Evolutionary conservation across 257 asterid genomes (phyloP).

Genomic region (Solanum phureja): DNA sequence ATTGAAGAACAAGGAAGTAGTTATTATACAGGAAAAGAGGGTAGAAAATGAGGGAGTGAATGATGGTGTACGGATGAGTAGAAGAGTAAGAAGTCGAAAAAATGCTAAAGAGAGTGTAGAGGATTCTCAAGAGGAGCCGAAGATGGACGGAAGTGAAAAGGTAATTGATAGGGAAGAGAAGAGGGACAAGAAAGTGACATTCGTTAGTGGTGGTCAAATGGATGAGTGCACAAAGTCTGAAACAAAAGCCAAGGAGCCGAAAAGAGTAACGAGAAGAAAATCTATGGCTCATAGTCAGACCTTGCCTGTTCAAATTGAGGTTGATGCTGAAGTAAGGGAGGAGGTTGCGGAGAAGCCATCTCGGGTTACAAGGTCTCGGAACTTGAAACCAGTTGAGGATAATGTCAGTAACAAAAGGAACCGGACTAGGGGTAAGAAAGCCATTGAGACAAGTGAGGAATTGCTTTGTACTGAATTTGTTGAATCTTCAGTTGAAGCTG

Average conservation of each 20-base stretch:
- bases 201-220: conserved; percentile 9
- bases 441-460: neutral
- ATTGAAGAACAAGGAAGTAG: neutral
- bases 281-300: neutral
- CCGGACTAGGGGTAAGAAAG: conserved; percentile 12
- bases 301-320: conserved; percentile 7
- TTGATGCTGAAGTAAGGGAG: conserved; percentile 2
- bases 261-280: conserved; percentile 20
- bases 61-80: neutral
- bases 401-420: conserved; percentile 7
- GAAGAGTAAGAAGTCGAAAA: neutral
- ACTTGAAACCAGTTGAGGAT: conserved; percentile 14
- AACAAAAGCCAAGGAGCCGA: neutral
- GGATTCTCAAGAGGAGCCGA: neutral
- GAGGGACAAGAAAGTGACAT: conserved; percentile 19
- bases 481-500: conserved; percentile 9
- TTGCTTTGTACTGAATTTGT: neutral
- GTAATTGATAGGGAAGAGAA: conserved; percentile 6
- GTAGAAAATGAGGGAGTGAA: neutral
- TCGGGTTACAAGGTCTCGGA: conserved; percentile 20
- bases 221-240: conserved; percentile 9
- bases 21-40: neutral
- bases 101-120: neutral
- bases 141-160: neutral
- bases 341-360: conserved; percentile 10